phyloP scores from a whole-genome alignment of 1,284 basidiomycete genomes.

The Rhodotorula sp. region DNA sequence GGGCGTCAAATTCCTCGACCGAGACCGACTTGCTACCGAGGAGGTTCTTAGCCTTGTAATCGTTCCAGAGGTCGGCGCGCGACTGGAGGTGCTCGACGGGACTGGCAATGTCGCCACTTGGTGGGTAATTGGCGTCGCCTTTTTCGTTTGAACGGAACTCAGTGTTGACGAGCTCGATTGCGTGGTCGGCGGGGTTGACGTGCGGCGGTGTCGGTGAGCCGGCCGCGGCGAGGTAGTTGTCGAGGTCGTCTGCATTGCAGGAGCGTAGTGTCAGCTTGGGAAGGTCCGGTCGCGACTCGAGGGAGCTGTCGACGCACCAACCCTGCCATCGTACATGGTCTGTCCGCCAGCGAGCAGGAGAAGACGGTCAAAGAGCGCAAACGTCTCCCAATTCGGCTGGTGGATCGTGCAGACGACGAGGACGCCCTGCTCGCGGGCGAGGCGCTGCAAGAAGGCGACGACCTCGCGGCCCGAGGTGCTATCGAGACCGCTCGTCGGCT shows the following conservation, averaged over 20 bases:
- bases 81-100: too few species aligned
- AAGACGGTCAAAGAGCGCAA: slow-evolving; percentile 46
- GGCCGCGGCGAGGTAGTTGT: slow-evolving; percentile 40
- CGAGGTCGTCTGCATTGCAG: slow-evolving; percentile 12
- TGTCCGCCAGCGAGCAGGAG: slow-evolving; percentile 47
- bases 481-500: slow-evolving; percentile 49
- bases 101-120: neutral
- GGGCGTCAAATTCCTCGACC: neutral
- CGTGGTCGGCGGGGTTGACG: slow-evolving; percentile 47
- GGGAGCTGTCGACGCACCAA: neutral
- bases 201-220: slow-evolving; percentile 40
- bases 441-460: slow-evolving; percentile 41
- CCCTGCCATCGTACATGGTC: slow-evolving; percentile 26
- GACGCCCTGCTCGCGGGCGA: slow-evolving; percentile 44
- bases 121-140: neutral
- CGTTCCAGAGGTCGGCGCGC: too few species aligned
- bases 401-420: slow-evolving; percentile 50
- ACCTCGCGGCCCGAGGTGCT: slow-evolving; percentile 47
- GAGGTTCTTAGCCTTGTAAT: too few species aligned
- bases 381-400: slow-evolving; percentile 49
- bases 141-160: slow-evolving; percentile 39
- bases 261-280: neutral
- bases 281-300: neutral
- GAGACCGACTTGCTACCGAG: neutral
- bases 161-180: slow-evolving; percentile 46